phyloP scores from a whole-genome alignment of 2,329 filamentous ascomycete genomes.

The Cordyceps farinosa region DNA sequence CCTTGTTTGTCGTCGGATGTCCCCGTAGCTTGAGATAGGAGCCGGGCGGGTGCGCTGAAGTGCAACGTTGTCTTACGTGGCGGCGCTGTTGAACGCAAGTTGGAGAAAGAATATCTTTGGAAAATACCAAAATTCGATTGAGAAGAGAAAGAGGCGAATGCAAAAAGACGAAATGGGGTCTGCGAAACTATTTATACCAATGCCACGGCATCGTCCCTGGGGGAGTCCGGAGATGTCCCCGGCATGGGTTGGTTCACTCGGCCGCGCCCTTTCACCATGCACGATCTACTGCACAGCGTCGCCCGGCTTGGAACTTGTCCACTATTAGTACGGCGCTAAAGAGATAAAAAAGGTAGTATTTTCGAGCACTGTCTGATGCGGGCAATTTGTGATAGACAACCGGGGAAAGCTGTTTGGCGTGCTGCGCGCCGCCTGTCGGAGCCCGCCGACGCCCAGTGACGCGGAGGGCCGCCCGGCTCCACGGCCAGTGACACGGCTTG shows the following conservation, averaged over 20 bases:
- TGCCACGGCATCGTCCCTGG: background rate
- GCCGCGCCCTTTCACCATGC: background rate
- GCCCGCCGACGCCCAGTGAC: constrained; percentile 28
- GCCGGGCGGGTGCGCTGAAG: background rate
- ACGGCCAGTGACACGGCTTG: constrained; percentile 1
- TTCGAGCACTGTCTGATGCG: background rate
- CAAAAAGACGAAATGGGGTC: background rate
- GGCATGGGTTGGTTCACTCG: background rate
- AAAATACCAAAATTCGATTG: background rate
- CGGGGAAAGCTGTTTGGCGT: background rate
- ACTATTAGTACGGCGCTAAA: constrained; percentile 2
- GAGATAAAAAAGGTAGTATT: background rate
- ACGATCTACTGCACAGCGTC: background rate
- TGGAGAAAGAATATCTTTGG: background rate
- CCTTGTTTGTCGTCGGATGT: constrained; percentile 14
- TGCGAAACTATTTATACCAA: background rate
- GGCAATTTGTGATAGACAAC: background rate
- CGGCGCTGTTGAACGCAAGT: background rate
- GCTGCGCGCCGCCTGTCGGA: constrained; percentile 20
- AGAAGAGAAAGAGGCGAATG: background rate
- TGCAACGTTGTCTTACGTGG: background rate
- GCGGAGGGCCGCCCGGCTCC: constrained; percentile 20
- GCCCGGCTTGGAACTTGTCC: background rate
- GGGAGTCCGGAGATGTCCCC: constrained; percentile 6
- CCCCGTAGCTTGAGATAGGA: constrained; percentile 4